phyloP scores from a whole-genome alignment of 2,329 filamentous ascomycete genomes.

The Sporothrix mexicana region DNA sequence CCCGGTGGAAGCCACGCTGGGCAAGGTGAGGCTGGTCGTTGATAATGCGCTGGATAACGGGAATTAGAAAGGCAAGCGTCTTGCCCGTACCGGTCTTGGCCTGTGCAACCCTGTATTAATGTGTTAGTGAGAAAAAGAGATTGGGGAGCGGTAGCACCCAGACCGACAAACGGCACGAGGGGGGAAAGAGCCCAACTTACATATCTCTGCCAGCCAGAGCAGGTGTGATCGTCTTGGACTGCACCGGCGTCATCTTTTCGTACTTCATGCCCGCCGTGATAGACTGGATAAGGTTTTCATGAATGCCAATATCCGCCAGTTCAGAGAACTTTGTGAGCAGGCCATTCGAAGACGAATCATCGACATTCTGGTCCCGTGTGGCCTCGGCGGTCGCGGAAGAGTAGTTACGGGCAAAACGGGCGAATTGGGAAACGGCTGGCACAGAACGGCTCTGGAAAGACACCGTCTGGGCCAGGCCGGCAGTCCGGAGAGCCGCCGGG shows the following conservation, averaged over 20 bases:
- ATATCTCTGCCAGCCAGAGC: conserved; percentile 82
- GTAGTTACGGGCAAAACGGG: conserved; percentile 32
- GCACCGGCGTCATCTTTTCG: conserved; percentile 89
- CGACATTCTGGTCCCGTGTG: neutral
- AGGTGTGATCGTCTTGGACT: conserved; percentile 79
- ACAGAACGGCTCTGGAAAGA: neutral
- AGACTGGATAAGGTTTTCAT: conserved; percentile 67
- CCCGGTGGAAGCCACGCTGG: conserved; percentile 46
- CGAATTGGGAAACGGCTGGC: neutral
- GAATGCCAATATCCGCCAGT: conserved; percentile 57
- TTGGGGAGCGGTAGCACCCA: too few species aligned
- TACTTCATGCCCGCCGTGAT: conserved; percentile 77
- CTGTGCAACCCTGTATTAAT: conserved; percentile 72
- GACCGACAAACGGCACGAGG: too few species aligned
- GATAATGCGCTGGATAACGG: conserved; percentile 81
- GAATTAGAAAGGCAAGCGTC: conserved; percentile 90
- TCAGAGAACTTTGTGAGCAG: conserved; percentile 50
- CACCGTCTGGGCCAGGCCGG: conserved; percentile 11
- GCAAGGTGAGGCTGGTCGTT: conserved; percentile 66
- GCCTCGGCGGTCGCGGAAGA: conserved; percentile 23
- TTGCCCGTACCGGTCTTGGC: conserved; percentile 98
- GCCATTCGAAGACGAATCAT: neutral
- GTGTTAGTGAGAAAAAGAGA: conserved; percentile 30
- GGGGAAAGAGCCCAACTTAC: conserved; percentile 57
- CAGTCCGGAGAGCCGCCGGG: conserved; percentile 15